Evolutionary conservation across 768 basidiomycete genomes (phyloP).

Genomic region (Cystofilobasidium macerans): DNA sequence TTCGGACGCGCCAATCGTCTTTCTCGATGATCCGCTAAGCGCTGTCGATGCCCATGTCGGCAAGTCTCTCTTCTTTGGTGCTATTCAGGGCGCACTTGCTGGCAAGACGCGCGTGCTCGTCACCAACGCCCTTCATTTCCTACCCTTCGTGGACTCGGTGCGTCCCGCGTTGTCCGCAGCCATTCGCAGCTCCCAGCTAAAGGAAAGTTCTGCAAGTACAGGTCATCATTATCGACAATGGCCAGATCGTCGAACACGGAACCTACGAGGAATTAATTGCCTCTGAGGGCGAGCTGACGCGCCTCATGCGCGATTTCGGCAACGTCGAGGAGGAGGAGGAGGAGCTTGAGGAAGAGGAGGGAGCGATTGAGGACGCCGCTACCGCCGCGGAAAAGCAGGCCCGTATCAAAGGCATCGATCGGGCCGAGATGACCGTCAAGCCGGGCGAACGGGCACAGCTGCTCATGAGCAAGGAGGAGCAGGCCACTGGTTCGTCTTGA

Average conservation of each 20-base stretch:
- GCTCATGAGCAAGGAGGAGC: slow-evolving; percentile 19
- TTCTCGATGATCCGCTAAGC: slow-evolving; percentile 82
- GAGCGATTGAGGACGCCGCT: slow-evolving; percentile 21
- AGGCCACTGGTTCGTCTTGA: not conserved
- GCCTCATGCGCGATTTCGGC: slow-evolving; percentile 54
- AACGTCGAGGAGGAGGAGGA: slow-evolving; percentile 40
- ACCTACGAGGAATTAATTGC: slow-evolving; percentile 62
- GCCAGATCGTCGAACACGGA: slow-evolving; percentile 66
- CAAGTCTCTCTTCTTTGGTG: slow-evolving; percentile 72
- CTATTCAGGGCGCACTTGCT: slow-evolving; percentile 52
- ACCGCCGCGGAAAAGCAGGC: slow-evolving; percentile 27
- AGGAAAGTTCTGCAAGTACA: slow-evolving; percentile 45
- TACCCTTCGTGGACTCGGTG: slow-evolving; percentile 54
- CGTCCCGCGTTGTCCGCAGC: not conserved
- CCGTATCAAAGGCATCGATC: slow-evolving; percentile 39
- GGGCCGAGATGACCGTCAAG: slow-evolving; percentile 41
- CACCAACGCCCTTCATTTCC: slow-evolving; percentile 82
- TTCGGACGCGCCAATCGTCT: slow-evolving; percentile 70
- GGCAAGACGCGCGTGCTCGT: slow-evolving; percentile 78
- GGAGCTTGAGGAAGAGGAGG: slow-evolving; percentile 35
- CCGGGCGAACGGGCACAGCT: slow-evolving; percentile 39
- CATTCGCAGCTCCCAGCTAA: no score
- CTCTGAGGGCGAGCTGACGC: slow-evolving; percentile 48
- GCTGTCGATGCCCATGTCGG: slow-evolving; percentile 89
- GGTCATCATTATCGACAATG: slow-evolving; percentile 66